These are phyloP conservation scores for Metarhizium sp. DNA, from an alignment of 2,329 filamentous ascomycete species.

Conservation along the genomic window DNA sequence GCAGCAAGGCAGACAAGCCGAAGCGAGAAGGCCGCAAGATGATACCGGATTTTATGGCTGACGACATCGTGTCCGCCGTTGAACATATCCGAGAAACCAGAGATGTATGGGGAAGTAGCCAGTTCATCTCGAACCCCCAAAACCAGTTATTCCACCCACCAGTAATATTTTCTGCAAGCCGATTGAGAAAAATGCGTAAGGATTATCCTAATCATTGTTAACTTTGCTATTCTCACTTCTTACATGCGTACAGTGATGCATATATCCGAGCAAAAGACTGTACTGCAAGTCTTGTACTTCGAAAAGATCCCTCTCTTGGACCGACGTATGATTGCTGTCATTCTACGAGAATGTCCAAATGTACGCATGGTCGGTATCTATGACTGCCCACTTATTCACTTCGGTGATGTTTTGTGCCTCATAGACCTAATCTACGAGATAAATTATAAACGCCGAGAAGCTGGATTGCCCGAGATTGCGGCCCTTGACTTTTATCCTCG, in stretches of 20 bases:
- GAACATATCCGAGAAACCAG: constrained; percentile 2
- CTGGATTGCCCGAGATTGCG: constrained; percentile 10
- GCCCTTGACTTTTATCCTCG: constrained; percentile 25
- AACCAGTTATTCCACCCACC: constrained; percentile 7
- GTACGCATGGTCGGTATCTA: constrained; percentile 26
- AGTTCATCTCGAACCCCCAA: constrained; percentile 6
- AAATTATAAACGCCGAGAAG: constrained; percentile 15
- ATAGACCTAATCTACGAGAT: constrained; percentile 27
- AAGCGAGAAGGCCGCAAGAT: not conserved
- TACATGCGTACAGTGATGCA: constrained; percentile 12
- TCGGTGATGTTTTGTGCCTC: constrained; percentile 24
- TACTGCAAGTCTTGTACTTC: constrained; percentile 19
- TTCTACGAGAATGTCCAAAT: constrained; percentile 21
- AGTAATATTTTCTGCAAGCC: constrained; percentile 6
- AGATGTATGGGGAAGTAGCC: constrained; percentile 9
- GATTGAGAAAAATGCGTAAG: constrained; percentile 15
- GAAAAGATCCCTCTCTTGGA: constrained; percentile 22
- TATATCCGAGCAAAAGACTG: constrained; percentile 10
- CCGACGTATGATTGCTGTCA: constrained; percentile 22
- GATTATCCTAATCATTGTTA: not conserved
- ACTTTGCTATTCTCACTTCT: not conserved
- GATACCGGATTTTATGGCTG: constrained; percentile 1
- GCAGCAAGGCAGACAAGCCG: not conserved
- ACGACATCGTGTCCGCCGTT: constrained; percentile 2
- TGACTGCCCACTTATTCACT: constrained; percentile 25